Base-by-base conservation (phyloP, 495 filamentous ascomycete species). In the Aspergillus steynii region DNA sequence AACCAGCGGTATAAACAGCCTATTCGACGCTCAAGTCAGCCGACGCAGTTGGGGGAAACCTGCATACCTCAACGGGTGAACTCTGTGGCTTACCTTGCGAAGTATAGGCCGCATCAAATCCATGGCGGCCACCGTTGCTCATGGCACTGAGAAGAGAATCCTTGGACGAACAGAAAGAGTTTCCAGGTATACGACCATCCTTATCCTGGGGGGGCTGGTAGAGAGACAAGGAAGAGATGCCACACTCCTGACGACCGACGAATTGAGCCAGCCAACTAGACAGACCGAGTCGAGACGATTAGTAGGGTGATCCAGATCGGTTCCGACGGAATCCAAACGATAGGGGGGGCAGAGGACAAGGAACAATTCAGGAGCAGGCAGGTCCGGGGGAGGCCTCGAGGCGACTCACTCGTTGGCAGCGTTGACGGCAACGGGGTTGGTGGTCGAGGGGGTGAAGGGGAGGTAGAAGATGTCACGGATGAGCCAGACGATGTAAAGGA, bases 1-100 rank as follows among this genome's bases (percentile, higher is more conserved):
- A 75, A 83, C 81, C 81, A 82, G 27, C 68, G 77, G 61, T 79
- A 81, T 42, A 74, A 74, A 56, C 79, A 83, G 45, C 72, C 77
- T 73, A 47, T 2, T 29, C 9, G 32, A 29, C 8, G 9, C 26
- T 25, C 52, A 5, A 50, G 56, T 68, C 42, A 65, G 61, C 25
- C 46, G 51, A 31, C 25, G 26, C 28, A 15, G 25, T 26, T 20
- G 29, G 28, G 29, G 29, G 10, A 9, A 25, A 3, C 6, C 47
- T 32, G 1, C 2, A 3, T 47, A 14, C 9, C 26, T 20, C 32
- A 7, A 8, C 37, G 29, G 45, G 14, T 27, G 1, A n/a, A 34
- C 8, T 10, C n/a, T 4, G 12, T 59, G 27, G 62, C 60, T 62
- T 65, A 73, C 77, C 76, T 66, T 74, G 69, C 1, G 75, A 70